Conservation (phyloP, 2,329 filamentous ascomycete genomes). For the Hypoxylon sp. region DNA sequence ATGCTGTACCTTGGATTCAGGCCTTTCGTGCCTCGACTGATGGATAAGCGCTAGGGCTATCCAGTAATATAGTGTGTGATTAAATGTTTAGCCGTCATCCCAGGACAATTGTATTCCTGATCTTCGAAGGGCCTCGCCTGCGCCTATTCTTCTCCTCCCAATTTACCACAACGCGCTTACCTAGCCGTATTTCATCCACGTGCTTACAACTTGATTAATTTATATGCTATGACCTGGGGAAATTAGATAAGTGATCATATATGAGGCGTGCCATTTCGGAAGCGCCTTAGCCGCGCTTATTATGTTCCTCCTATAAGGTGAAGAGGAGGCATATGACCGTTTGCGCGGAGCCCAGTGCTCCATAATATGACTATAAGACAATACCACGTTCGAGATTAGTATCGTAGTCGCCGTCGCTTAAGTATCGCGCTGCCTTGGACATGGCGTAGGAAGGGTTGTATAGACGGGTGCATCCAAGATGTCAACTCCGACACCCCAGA, state of each 20-base stretch:
- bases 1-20: constrained; percentile 12
- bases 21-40: too few relatives aligned
- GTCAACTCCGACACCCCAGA: constrained; percentile 6
- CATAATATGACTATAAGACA: constrained; percentile 5
- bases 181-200: constrained; percentile 19
- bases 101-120: background rate
- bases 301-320: too few relatives aligned
- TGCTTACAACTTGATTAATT: too few relatives aligned
- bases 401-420: constrained; percentile 9
- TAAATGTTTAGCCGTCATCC: constrained; percentile 20
- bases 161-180: constrained; percentile 25
- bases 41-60: constrained; percentile 14
- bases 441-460: too few relatives aligned
- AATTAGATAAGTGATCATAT: constrained; percentile 9
- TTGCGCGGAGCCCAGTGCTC: background rate
- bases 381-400: constrained; percentile 5
- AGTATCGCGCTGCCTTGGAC: constrained; percentile 6
- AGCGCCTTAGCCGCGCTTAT: constrained; percentile 21
- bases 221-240: constrained; percentile 1
- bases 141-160: constrained; percentile 5
- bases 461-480: constrained; percentile 7
- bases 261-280: constrained; percentile 7
- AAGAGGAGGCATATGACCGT: constrained; percentile 5
- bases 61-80: constrained; percentile 18
- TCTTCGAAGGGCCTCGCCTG: constrained; percentile 3